Evolutionary conservation across 768 basidiomycete genomes (phyloP), one percentile per base, ranked within the genome.

Genomic region (Leccinum disarticulatum): DNA sequence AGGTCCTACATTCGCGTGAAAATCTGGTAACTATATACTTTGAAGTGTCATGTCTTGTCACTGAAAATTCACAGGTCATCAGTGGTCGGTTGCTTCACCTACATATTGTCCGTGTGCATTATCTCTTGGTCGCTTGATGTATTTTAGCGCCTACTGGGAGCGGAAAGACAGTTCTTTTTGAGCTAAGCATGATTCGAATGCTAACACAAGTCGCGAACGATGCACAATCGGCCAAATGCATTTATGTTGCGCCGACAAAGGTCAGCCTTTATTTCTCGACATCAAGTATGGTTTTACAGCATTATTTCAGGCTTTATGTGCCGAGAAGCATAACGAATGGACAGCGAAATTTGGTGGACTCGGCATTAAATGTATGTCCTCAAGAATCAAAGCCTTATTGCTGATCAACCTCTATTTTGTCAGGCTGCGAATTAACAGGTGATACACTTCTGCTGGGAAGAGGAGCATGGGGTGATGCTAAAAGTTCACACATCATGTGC

Each of bases 211-310:
- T 77, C 8, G 66, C 73, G 53, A 70, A 71, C 30, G 69, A 63
- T 11, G 61, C 60, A 15, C 70, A 76, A 28, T 61, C 71, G n/a
- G 66, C 73, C 3, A 93, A 91, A 76, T 90, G 88, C 62, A 85
- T 99, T 15, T 99, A 99, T 69, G 86, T 99, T 66, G 91, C 95
- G 1, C 95, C 95, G 0, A 95, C 93, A 2, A 96, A 95, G 80
- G 93, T 89, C 48, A 43, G 46, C 13, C 1, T 30, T 52, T 47
- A 22, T 17, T 38, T 62, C 46, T 49, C 2, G 27, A 57, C 35
- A 46, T 43, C 11, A 27, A 51, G 6, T 7, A 3, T 22, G 27
- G 36, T 6, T 28, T 54, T 57, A 64, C 31, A 13, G 17, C 54
- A 22, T 25, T 17, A 4, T 17, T 55, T 10, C 47, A 97, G 92